Evolutionary conservation across 495 filamentous ascomycete species (phyloP).

Genomic region (Penicillium mononematosum): DNA sequence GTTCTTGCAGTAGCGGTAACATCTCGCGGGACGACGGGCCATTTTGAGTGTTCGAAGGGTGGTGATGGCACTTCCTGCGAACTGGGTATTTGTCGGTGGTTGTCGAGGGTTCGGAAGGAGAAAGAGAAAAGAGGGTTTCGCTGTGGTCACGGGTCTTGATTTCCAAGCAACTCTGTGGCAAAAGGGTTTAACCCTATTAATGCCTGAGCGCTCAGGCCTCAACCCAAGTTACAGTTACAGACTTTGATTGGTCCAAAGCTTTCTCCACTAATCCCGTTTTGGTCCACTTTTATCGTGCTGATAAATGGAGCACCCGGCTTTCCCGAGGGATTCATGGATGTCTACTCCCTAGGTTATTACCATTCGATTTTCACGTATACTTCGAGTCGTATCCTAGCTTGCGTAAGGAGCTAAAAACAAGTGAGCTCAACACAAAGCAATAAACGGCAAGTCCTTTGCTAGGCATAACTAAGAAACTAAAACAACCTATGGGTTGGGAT

Average conservation of each 20-base stretch:
- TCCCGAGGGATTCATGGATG: neutral
- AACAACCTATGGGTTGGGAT: too few species aligned
- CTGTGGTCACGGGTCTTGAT: constrained; percentile 44
- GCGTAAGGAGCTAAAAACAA: neutral
- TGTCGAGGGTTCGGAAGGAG: constrained; percentile 39
- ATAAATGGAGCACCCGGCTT: neutral
- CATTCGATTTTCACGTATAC: neutral
- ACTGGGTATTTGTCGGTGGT: constrained; percentile 45
- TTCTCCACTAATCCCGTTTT: neutral
- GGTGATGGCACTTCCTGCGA: constrained; percentile 56
- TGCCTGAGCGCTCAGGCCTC: constrained; percentile 32
- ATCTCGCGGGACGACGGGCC: constrained; percentile 97
- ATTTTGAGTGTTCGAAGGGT: constrained; percentile 73
- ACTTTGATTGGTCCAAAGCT: constrained; percentile 4
- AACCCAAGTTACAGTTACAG: constrained; percentile 16
- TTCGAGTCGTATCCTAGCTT: neutral
- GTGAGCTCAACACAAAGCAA: neutral
- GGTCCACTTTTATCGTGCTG: neutral
- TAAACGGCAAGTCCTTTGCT: neutral
- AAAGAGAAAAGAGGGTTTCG: constrained; percentile 35
- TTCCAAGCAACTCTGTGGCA: constrained; percentile 52
- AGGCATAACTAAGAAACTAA: too few species aligned
- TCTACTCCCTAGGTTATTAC: neutral
- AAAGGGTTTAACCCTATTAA: constrained; percentile 49
- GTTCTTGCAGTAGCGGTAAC: constrained; percentile 99